A percentile compares a stretch with the other conserved stretches of the same genome.
These are phyloP conservation scores for Glycine latifolia DNA, from an alignment of 306 rosid species.

Conservation along the genomic window DNA sequence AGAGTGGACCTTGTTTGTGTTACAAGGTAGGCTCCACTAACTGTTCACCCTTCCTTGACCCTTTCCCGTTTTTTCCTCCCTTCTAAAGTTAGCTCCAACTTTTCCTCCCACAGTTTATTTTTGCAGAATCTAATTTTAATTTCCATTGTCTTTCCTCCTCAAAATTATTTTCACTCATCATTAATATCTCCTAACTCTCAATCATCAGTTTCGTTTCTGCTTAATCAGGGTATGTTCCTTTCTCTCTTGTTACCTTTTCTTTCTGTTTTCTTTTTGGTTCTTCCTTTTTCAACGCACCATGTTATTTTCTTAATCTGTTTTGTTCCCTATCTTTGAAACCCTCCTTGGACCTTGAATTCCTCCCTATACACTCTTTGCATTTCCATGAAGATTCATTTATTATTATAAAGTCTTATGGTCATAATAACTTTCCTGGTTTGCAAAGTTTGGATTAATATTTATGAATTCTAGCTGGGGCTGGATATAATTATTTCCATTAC, in stretches of 20 bases:
- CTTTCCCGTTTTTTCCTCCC: conserved; percentile 31
- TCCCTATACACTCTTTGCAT: conserved; percentile 29
- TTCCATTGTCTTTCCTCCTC: conserved; percentile 25
- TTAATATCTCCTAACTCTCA: conserved; percentile 42
- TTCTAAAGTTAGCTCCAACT: conserved; percentile 59
- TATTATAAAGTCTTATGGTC: not conserved
- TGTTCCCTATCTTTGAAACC: conserved; percentile 15
- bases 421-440: conserved; percentile 24
- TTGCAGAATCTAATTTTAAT: conserved; percentile 46
- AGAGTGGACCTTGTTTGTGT: conserved; percentile 53
- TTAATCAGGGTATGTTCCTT: conserved; percentile 57
- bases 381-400: conserved; percentile 17
- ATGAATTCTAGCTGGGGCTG: conserved; percentile 14
- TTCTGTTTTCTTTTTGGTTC: not conserved
- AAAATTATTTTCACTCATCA: conserved; percentile 44
- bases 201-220: conserved; percentile 51
- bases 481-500: conserved; percentile 34
- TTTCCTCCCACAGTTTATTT: conserved; percentile 53
- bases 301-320: conserved; percentile 18
- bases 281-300: conserved; percentile 17
- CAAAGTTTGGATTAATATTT: conserved; percentile 43
- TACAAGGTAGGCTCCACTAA: conserved; percentile 67
- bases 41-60: conserved; percentile 41
- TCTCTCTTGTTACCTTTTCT: no score
- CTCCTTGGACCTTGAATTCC: conserved; percentile 20